Evolutionary conservation across 1,284 basidiomycete genomes (phyloP), one percentile per base, ranked within the genome.

Genomic region (Cryptococcus sp.): DNA sequence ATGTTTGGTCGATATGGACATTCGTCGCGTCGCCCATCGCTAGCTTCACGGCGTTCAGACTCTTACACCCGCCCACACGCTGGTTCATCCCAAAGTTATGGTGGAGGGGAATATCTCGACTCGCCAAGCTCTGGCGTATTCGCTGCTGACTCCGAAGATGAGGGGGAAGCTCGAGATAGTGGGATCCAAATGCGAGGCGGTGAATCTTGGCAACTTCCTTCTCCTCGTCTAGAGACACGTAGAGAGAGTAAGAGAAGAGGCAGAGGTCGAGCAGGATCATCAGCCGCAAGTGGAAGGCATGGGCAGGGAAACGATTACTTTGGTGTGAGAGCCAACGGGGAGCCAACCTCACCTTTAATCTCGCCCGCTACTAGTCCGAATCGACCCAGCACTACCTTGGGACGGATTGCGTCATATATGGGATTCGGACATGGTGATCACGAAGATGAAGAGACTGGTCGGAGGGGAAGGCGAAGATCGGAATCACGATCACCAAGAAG

Each of bases 381-480:
- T 1, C 59, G 60, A 10, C 64, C 61, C 1, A 62, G 59, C 2
- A 66, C 69, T 1, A 60, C 70, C 1, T 56, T 75, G 4, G 66
- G 65, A 31, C 63, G 63, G 40, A 64, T 75, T 40, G 71, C 72
- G 11, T 72, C 69, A 16, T 73, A 69, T 41, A 66, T 74, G 32
- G 69, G 72, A 16, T 64, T 70, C 36, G 57, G 54, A 9, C 53
- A 64, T 13, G 51, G 54, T n/a, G 66, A 68, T 37, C 36, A 34
- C 2, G 53, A 52, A 18, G 57, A 63, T 41, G 49, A 61, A 36
- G 62, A 67, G 37, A 45, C 45, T 25, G 53, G 54, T 39, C 51
- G 42, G 46, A 50, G 56, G n/a, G 46, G 53, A 25, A 54, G 56
- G 24, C 64, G 61, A 28, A 45, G 36, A n/a, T 55, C 54, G 48